Conservation (phyloP, 169 alveolate genomes). For the Plasmodium reichenowi region DNA sequence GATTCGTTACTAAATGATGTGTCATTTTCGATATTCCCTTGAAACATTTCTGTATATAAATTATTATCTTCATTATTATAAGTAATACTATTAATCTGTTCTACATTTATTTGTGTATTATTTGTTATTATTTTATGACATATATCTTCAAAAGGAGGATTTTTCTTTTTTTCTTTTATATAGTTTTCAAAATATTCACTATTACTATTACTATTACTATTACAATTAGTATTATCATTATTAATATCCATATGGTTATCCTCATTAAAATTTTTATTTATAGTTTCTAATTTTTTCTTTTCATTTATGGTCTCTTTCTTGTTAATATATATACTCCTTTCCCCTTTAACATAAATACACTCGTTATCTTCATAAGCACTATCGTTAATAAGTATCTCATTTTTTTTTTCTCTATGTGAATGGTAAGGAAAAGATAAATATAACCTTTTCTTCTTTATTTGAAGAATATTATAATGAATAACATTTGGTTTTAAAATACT, state of each 20-base stretch:
- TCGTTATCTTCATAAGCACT: conserved; percentile 59
- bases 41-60: too few relatives aligned
- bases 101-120: not conserved
- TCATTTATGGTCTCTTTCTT: not conserved
- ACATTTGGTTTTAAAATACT: too few relatives aligned
- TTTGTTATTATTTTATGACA: not conserved
- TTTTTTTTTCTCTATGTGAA: not conserved
- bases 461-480: too few relatives aligned
- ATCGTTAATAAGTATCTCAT: not conserved
- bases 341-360: conserved; percentile 44
- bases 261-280: not conserved
- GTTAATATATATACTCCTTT: conserved; percentile 12
- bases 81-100: not conserved
- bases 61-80: not conserved
- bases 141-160: not conserved
- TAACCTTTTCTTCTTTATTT: not conserved
- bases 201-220: not conserved
- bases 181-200: too few relatives aligned
- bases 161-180: not conserved
- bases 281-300: not conserved
- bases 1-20: not conserved
- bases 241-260: not conserved
- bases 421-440: too few relatives aligned
- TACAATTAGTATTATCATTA: not conserved
- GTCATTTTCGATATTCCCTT: not conserved